Evolutionary conservation across 2,329 filamentous ascomycete genomes (phyloP).

Genomic region (Hypoxylon sp.): DNA sequence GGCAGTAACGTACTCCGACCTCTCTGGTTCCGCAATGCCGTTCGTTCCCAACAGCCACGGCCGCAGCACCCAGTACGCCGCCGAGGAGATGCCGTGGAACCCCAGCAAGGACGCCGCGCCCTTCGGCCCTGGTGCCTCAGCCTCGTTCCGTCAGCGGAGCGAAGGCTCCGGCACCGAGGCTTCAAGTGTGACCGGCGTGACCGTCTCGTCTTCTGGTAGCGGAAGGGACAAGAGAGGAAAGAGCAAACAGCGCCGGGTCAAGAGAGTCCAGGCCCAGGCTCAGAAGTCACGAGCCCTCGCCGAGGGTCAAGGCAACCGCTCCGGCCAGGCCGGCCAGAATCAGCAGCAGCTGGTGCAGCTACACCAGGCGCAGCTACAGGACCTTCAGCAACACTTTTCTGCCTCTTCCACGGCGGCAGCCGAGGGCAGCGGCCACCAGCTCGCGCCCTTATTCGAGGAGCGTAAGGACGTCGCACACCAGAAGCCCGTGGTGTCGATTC

Average conservation of each 20-base stretch:
- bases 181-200: too few relatives aligned
- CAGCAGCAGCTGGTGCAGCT: neutral
- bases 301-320: neutral
- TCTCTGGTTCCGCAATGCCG: neutral
- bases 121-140: neutral
- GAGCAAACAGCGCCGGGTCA: neutral
- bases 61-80: neutral
- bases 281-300: too few relatives aligned
- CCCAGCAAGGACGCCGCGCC: neutral
- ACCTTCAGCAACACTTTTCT: too few relatives aligned
- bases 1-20: neutral
- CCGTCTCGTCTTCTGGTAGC: neutral
- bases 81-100: neutral
- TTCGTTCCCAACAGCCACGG: neutral
- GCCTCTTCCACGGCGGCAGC: too few relatives aligned
- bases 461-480: conserved; percentile 25
- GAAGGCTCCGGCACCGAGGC: too few relatives aligned
- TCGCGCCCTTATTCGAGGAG: conserved; percentile 40
- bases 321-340: neutral
- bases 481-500: conserved; percentile 45
- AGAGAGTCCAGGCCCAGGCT: neutral
- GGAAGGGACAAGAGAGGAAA: conserved; percentile 1
- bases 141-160: too few relatives aligned
- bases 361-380: neutral
- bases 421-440: neutral